phyloP scores from a whole-genome alignment of 2,329 filamentous ascomycete species.

The Aspergillus neoniger region DNA sequence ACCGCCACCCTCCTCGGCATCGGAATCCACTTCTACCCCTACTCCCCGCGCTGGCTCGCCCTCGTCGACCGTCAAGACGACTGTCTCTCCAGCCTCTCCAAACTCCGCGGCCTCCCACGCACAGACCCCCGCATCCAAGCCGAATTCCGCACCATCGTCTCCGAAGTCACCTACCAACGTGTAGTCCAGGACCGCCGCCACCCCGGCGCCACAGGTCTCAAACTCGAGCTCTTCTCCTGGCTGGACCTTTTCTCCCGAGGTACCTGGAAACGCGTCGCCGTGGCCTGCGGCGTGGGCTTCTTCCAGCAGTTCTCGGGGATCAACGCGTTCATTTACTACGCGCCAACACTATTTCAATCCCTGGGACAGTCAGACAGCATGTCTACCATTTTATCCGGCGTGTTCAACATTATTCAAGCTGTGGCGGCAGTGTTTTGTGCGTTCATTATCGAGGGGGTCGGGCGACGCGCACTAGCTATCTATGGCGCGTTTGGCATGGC shows the following conservation, averaged over 20 bases:
- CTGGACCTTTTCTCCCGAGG: constrained; percentile 53
- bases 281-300: not conserved
- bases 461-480: constrained; percentile 59
- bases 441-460: constrained; percentile 24
- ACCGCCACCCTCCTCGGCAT: constrained; percentile 62
- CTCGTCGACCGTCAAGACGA: constrained; percentile 69
- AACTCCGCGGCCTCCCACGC: constrained; percentile 57
- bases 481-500: constrained; percentile 54
- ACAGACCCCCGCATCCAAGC: constrained; percentile 59
- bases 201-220: not conserved
- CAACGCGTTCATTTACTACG: constrained; percentile 60
- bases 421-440: constrained; percentile 63
- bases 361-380: constrained; percentile 64
- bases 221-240: constrained; percentile 31
- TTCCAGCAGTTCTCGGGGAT: constrained; percentile 29
- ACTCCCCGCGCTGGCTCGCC: constrained; percentile 69
- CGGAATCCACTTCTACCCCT: constrained; percentile 65
- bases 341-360: constrained; percentile 45
- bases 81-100: constrained; percentile 58
- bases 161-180: not conserved
- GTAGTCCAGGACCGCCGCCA: not conserved
- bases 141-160: constrained; percentile 62
- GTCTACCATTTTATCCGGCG: constrained; percentile 64
- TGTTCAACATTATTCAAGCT: constrained; percentile 51
- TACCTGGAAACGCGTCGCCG: constrained; percentile 26